Base-by-base conservation (phyloP, 2,329 filamentous ascomycete genomes). In the Thielaviopsis populi region DNA sequence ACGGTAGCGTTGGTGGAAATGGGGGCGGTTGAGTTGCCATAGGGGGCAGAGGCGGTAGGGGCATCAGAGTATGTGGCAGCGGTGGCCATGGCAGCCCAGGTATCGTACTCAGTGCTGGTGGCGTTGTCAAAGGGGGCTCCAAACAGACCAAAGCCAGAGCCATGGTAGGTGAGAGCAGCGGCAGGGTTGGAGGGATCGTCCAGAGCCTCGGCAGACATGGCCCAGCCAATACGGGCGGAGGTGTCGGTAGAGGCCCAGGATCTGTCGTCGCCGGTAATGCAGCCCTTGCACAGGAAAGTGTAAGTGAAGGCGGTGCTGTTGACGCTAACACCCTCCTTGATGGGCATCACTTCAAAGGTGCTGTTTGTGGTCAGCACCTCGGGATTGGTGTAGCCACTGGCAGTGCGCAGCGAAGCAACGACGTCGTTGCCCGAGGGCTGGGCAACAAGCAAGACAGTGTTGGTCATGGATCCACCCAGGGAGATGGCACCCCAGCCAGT, bases 301-400 rank as follows among this genome's bases (percentile, higher is more conserved):
- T 78, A 80, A 1, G 77, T 77, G 69, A 76, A 77, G 67, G 81
- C 77, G 1, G 79, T 81, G 66, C 71, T 72, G 72, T 81, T 82
- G 65, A 80, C 70, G 27, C 77, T 80, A 1, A 78, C 80, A 30
- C 79, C 79, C 24, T 78, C 77, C 27, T 77, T 71, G 66, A 81
- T 81, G 15, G 78, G 75, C 17, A 77, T 68, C 1, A 70, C 67
- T 42, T 63, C 67, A 13, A 74, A 73, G 40, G 76, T 74, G 24
- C 73, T 73, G 13, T 73, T 74, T 2, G 74, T 73, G 68, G 46
- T 43, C n/a, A 78, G 78, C n/a, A 75, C 71, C 1, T 75, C 70
- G 0, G 79, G 79, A 58, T 75, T 76, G 62, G 75, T 71, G 69
- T 81, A 81, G 30, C 74, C 74, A 53, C 71, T 74, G 2, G 69